These are phyloP conservation scores for Plantago lanceolata DNA, from an alignment of 305 asterid species.

Conservation along the genomic window DNA sequence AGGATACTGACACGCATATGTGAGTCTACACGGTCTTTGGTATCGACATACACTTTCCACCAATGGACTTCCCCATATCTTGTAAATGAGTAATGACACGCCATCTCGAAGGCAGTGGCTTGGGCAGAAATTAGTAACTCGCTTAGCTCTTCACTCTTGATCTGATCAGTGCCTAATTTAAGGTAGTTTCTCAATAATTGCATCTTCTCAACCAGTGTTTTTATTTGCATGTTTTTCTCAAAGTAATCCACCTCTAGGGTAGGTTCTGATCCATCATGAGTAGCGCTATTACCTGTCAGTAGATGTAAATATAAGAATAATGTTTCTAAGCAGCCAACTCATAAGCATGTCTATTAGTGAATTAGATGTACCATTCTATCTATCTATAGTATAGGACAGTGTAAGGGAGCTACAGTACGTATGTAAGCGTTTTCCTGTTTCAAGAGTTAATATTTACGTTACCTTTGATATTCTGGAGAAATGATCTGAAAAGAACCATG, in stretches of 20 bases:
- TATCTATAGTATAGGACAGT: no score
- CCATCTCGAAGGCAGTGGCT: not conserved
- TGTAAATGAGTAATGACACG: not conserved
- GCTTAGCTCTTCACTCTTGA: not conserved
- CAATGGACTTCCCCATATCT: not conserved
- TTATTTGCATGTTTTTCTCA: not conserved
- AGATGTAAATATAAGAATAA: no score
- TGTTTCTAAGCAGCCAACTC: no score
- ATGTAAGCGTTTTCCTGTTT: no score
- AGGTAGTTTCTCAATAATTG: not conserved
- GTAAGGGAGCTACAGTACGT: no score
- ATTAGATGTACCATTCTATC: no score
- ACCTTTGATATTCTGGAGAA: not conserved
- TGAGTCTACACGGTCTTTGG: not conserved
- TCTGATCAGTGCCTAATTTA: not conserved
- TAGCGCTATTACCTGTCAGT: not conserved
- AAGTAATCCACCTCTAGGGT: not conserved
- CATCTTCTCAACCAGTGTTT: not conserved
- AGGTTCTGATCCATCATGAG: not conserved
- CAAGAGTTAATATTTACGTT: not conserved
- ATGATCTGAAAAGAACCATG: not conserved
- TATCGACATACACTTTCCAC: not conserved
- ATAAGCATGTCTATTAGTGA: no score
- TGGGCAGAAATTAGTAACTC: not conserved
- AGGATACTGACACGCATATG: not conserved